These are phyloP conservation scores for Hortaea sp. DNA, from an alignment of 2,329 filamentous ascomycete genomes.

Conservation along the genomic window DNA sequence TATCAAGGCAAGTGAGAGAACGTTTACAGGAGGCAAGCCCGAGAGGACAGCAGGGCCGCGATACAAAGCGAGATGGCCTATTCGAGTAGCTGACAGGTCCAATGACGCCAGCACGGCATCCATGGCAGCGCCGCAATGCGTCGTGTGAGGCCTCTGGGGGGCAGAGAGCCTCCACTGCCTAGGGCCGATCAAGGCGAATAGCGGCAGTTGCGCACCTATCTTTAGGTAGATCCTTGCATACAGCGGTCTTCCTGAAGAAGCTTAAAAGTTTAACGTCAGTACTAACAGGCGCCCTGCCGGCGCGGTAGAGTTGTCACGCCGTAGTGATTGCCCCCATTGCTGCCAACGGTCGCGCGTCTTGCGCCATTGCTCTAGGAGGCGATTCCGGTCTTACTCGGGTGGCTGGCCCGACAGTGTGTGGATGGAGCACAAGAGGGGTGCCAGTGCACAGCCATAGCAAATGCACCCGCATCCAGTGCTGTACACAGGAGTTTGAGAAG, in stretches of 20 bases:
- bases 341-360: not conserved
- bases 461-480: conserved; percentile 4
- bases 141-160: conserved; percentile 18
- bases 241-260: conserved; percentile 7
- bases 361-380: not conserved
- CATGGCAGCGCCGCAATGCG: conserved; percentile 24
- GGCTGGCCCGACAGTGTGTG: not conserved
- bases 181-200: conserved; percentile 12
- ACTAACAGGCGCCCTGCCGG: conserved; percentile 3
- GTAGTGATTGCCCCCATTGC: no score
- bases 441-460: conserved; percentile 10
- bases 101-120: conserved; percentile 19
- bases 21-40: conserved; percentile 7
- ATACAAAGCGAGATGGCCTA: conserved; percentile 10
- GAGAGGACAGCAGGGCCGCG: conserved; percentile 6
- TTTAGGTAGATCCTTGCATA: conserved; percentile 10
- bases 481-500: conserved; percentile 9
- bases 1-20: conserved; percentile 7
- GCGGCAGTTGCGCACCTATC: conserved; percentile 14
- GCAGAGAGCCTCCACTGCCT: conserved; percentile 6
- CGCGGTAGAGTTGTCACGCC: not conserved
- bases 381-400: conserved; percentile 3
- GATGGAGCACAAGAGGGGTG: conserved; percentile 11
- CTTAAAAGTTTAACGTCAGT: conserved; percentile 12
- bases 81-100: conserved; percentile 18